Evolutionary conservation across 2,329 filamentous ascomycete species (phyloP), one percentile per base, ranked within the genome.

Genomic region (Setomelanomma holmii): DNA sequence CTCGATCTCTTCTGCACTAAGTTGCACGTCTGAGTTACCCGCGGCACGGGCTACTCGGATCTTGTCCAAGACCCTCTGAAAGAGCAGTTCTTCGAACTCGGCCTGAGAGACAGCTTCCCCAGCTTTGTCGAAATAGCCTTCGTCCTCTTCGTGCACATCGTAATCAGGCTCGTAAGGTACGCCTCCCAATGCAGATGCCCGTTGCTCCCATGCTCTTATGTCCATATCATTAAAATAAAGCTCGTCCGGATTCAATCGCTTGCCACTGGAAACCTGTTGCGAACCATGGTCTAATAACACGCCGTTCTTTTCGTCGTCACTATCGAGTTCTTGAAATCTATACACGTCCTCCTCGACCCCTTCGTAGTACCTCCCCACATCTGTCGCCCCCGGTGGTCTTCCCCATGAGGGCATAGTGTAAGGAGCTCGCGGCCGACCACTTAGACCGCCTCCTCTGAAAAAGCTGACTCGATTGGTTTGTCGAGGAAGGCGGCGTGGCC

Each of bases 391-490:
- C 85, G 91, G 90, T 95, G 92, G 91, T 97, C 93, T 97, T 97
- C 93, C 93, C 93, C 90, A 93, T 86, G 83, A 88, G 90, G 93
- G 92, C 92, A 89, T 88, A 83, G 81, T 80, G 79, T 84, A 80
- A 81, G 93, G 93, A 96, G 93, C 89, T 95, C 89, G 95, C 95
- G 93, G 93, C 91, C 93, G 95, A 98, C 93, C 93, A 96, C 85
- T 88, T 98, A 99, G 90, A 99, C 95, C 93, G 95, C 93, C 93
- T 99, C 95, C 93, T 96, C 95, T 85, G 93, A 97, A 97, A 99
- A 99, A 97, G 93, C 93, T 93, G 96, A 93, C 88, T 98, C 95
- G 83, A 98, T 96, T 54, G 93, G 93, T 86, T 96, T 97, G 77
- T 98, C 93, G 89, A 98, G 88, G 75, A 98, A 86, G 60, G 92